These are phyloP conservation scores for Filobasidium wieringae DNA, from an alignment of 768 basidiomycete species.

Conservation along the genomic window DNA sequence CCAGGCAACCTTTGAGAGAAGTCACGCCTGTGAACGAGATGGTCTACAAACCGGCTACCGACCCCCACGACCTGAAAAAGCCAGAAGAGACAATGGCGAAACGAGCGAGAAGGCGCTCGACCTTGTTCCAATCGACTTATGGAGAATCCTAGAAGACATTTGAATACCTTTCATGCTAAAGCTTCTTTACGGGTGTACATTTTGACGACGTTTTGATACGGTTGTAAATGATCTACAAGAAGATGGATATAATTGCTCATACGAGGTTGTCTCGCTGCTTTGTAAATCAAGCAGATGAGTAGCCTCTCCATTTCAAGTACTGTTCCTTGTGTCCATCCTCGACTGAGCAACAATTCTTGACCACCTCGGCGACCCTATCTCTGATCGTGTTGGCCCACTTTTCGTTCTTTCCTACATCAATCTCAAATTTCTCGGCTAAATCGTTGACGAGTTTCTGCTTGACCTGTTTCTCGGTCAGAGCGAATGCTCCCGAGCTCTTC, in stretches of 20 bases:
- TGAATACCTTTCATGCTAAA: too few species aligned
- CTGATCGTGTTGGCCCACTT: conserved; percentile 1
- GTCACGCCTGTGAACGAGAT: not conserved
- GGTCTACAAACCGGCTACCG: not conserved
- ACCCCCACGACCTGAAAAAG: not conserved
- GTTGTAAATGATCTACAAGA: too few species aligned
- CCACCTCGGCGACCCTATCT: conserved; percentile 52
- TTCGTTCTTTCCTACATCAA: not conserved
- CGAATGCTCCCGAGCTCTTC: conserved; percentile 51
- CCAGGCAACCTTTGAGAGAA: not conserved
- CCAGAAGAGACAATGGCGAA: not conserved
- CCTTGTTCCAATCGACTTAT: not conserved
- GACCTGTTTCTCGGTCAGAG: conserved; percentile 54
- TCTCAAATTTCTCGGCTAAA: conserved; percentile 38
- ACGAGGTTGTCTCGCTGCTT: too few species aligned
- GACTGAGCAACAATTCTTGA: conserved; percentile 44
- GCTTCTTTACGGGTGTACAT: too few species aligned
- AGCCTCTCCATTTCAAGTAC: conserved; percentile 5
- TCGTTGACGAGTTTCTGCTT: conserved; percentile 47
- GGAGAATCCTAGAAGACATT: too few species aligned
- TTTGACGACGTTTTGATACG: too few species aligned
- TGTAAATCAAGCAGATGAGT: too few species aligned
- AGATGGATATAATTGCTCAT: too few species aligned
- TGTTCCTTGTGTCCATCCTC: conserved; percentile 3
- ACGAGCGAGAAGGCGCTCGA: not conserved